These are phyloP conservation scores for Phtheirospermum japonicum DNA, from an alignment of 257 asterid species.

Conservation along the genomic window DNA sequence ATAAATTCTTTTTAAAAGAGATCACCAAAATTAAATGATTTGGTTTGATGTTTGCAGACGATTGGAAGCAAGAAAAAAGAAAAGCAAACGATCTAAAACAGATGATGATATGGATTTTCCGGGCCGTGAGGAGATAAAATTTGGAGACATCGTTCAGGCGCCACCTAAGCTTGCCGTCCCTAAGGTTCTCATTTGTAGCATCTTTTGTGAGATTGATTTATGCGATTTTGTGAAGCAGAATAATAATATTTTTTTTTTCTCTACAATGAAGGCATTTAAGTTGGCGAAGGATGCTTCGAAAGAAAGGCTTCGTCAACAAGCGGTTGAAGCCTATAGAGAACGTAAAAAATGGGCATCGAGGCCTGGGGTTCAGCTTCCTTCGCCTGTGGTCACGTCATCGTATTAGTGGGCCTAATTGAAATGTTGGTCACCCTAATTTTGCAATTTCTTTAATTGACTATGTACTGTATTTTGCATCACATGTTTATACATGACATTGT, in stretches of 20 bases:
- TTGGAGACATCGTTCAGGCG: constrained; percentile 87
- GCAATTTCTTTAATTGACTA: too few species aligned
- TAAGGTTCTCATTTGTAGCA: constrained; percentile 45
- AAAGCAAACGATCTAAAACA: constrained; percentile 39
- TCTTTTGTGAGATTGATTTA: neutral
- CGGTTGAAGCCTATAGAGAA: constrained; percentile 79
- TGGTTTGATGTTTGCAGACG: constrained; percentile 48
- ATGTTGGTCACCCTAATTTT: too few species aligned
- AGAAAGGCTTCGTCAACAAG: constrained; percentile 85
- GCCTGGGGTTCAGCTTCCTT: constrained; percentile 70
- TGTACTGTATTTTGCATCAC: too few species aligned
- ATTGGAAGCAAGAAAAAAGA: constrained; percentile 66
- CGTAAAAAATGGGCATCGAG: constrained; percentile 88
- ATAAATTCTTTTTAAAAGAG: too few species aligned
- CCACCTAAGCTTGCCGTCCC: constrained; percentile 84
- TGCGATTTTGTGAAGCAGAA: neutral
- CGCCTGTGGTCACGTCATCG: constrained; percentile 35
- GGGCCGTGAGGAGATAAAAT: constrained; percentile 60
- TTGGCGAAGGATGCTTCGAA: constrained; percentile 57
- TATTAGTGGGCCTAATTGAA: neutral
- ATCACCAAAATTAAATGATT: neutral
- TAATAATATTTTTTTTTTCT: constrained; percentile 10
- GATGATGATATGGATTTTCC: constrained; percentile 52
- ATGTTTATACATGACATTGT: too few species aligned
- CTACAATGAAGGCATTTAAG: constrained; percentile 52